Evolutionary conservation across 2,329 filamentous ascomycete species (phyloP).

Genomic region (Aspergillus sp.): DNA sequence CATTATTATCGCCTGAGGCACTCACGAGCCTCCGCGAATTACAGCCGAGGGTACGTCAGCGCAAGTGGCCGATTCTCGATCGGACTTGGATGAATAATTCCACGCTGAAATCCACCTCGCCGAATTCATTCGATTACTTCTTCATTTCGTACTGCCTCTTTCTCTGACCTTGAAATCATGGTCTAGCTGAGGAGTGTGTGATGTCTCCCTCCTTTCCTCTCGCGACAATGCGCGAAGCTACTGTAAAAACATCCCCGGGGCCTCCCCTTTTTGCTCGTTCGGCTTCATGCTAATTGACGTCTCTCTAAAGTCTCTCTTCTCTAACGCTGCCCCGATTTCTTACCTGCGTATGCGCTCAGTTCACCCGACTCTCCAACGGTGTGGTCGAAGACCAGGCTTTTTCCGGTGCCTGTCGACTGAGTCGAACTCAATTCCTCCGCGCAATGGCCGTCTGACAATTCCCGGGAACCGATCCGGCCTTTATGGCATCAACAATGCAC

Average conservation of each 20-base stretch:
- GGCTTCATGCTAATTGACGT: conserved; percentile 12
- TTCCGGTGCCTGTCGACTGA: conserved; percentile 39
- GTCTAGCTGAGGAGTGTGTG: conserved; percentile 22
- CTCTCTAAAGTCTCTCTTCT: conserved; percentile 29
- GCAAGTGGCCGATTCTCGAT: conserved; percentile 7
- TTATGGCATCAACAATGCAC: conserved; percentile 20
- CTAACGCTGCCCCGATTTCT: conserved; percentile 26
- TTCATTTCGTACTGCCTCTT: conserved; percentile 3
- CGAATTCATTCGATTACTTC: conserved; percentile 11
- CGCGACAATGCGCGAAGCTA: conserved; percentile 36
- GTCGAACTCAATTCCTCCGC: conserved; percentile 24
- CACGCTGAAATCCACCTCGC: conserved; percentile 7
- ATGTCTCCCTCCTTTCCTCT: conserved; percentile 30
- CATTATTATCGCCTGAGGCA: not conserved
- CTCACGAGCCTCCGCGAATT: not conserved
- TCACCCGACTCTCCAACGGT: conserved; percentile 25
- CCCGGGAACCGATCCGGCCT: conserved; percentile 24
- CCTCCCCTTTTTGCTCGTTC: conserved; percentile 1
- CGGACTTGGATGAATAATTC: conserved; percentile 18
- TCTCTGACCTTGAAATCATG: conserved; percentile 27
- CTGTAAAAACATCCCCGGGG: conserved; percentile 29
- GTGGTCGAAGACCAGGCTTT: conserved; percentile 22
- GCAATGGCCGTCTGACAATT: conserved; percentile 17
- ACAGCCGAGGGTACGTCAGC: conserved; percentile 29
- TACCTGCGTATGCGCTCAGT: conserved; percentile 29